Evolutionary conservation across 1,284 basidiomycete species (phyloP).

Genomic region (Tilletia caries): DNA sequence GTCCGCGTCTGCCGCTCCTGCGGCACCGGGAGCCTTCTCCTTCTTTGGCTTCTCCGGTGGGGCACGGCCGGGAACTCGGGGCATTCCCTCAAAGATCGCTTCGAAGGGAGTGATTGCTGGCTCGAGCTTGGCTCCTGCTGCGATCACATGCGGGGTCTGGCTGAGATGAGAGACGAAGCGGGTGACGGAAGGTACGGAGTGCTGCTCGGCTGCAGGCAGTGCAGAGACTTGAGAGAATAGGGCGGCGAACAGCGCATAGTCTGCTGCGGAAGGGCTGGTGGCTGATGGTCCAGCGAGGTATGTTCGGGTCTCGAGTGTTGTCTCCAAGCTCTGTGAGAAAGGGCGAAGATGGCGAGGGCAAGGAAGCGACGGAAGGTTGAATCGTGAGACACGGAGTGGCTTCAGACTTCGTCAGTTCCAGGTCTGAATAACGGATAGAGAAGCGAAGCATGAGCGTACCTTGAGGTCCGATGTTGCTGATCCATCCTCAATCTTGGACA

Average conservation of each 20-base stretch:
- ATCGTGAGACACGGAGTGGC: not conserved
- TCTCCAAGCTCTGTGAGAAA: not conserved
- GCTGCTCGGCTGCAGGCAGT: constrained; percentile 41
- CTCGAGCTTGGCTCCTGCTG: constrained; percentile 28
- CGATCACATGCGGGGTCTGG: constrained; percentile 27
- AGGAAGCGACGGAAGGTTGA: not conserved
- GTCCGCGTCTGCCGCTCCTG: constrained; percentile 14
- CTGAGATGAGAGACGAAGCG: constrained; percentile 52
- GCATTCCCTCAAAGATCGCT: constrained; percentile 49
- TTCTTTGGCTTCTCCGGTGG: constrained; percentile 36
- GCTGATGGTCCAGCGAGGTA: constrained; percentile 35
- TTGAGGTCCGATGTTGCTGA: not conserved
- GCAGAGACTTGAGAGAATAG: constrained; percentile 45
- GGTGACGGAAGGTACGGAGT: constrained; percentile 45
- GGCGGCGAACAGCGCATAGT: constrained; percentile 48
- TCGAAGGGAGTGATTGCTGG: constrained; percentile 39
- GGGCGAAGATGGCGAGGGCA: not conserved
- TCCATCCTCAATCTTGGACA: constrained; percentile 9
- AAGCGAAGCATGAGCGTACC: not conserved
- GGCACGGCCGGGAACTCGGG: constrained; percentile 38
- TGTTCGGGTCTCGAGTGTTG: constrained; percentile 33
- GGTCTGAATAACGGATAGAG: not conserved
- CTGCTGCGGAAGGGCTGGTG: constrained; percentile 41
- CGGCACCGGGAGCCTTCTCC: constrained; percentile 28
- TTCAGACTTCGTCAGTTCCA: not conserved